These are phyloP conservation scores for Gnomoniopsis smithogilvyi DNA, from an alignment of 2,329 filamentous ascomycete genomes.

Conservation along the genomic window DNA sequence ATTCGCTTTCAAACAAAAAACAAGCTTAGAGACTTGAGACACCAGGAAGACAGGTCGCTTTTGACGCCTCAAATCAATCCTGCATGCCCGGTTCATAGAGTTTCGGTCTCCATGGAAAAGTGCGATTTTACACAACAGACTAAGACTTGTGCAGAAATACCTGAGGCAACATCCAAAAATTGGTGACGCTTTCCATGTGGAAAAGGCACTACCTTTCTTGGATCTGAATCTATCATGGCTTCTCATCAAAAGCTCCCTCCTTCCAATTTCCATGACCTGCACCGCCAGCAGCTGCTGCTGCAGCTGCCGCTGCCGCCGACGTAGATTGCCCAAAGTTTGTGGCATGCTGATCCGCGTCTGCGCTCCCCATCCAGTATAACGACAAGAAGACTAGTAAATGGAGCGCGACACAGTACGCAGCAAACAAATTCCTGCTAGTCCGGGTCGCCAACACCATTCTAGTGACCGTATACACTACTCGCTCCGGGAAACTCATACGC, in stretches of 20 bases:
- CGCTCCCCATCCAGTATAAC: constrained; percentile 77
- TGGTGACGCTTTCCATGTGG: neutral
- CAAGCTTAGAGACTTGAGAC: too few species aligned
- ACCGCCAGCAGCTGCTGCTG: constrained; percentile 38
- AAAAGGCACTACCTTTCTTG: neutral
- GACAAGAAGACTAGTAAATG: constrained; percentile 85
- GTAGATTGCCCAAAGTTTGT: constrained; percentile 51
- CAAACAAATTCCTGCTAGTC: constrained; percentile 90
- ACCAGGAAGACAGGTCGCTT: too few species aligned
- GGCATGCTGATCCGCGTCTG: constrained; percentile 61
- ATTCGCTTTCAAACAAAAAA: too few species aligned
- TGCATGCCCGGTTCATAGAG: too few species aligned
- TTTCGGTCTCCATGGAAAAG: too few species aligned
- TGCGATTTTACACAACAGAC: too few species aligned
- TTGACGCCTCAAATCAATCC: too few species aligned
- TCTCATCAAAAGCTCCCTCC: constrained; percentile 53
- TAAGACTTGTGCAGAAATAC: neutral
- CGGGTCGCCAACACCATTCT: constrained; percentile 87
- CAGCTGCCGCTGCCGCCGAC: constrained; percentile 42
- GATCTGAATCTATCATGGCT: neutral
- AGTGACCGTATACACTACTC: constrained; percentile 86
- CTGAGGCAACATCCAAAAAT: neutral
- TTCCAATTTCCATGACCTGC: constrained; percentile 45
- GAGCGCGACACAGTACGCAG: constrained; percentile 82
- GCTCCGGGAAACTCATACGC: constrained; percentile 87